Conservation (phyloP, 768 basidiomycete species). For the Tulasnella sp. region DNA sequence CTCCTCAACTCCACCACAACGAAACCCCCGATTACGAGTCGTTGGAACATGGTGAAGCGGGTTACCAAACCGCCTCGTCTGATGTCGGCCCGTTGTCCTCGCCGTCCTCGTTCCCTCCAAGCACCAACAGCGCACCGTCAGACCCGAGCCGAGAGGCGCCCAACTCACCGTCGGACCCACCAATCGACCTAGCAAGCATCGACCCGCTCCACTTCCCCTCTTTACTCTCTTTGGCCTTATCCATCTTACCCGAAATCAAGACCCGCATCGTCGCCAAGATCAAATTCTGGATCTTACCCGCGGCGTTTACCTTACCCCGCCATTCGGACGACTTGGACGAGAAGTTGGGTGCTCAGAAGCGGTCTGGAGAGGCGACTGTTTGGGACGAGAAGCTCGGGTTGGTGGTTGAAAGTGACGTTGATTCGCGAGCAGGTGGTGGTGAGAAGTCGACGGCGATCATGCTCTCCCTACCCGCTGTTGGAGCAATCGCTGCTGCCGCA, state of each 20-base stretch:
- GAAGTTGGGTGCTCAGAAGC: not conserved
- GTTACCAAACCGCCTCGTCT: not conserved
- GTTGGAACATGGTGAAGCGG: not conserved
- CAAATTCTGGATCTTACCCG: not conserved
- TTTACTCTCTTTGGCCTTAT: conserved; percentile 6
- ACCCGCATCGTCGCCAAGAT: conserved; percentile 3
- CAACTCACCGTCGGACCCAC: not conserved
- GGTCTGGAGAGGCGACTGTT: not conserved
- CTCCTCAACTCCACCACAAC: not conserved
- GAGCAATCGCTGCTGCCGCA: no score
- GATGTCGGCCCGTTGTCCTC: not conserved
- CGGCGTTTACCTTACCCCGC: not conserved
- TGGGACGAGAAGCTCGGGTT: not conserved
- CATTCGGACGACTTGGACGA: conserved; percentile 1
- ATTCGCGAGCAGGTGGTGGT: not conserved
- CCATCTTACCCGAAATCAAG: conserved; percentile 12
- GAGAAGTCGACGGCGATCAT: not conserved
- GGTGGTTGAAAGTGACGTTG: not conserved
- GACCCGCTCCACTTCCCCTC: conserved; percentile 22
- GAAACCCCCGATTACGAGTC: not conserved
- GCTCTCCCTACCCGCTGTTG: no score
- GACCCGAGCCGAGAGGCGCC: not conserved
- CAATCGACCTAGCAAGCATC: not conserved
- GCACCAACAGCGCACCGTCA: not conserved
- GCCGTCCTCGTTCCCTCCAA: not conserved